Base-by-base conservation (phyloP, 163 green algal genomes). In the Chloromonas sp. region DNA sequence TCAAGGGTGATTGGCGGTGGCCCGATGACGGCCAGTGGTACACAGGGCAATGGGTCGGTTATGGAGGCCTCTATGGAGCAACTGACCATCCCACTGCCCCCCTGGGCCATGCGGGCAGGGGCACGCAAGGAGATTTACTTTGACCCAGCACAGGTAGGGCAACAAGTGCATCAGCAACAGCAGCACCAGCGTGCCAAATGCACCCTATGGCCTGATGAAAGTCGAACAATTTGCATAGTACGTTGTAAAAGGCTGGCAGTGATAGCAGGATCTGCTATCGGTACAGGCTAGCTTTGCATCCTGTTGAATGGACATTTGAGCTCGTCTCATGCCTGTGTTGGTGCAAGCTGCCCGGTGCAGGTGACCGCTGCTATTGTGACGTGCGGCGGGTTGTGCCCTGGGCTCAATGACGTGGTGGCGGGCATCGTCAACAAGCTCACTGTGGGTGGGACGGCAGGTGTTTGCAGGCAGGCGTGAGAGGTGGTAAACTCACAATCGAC, bases 341-440 rank as follows among this genome's bases (percentile, higher is more conserved):
- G 36, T 36, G 36, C 36, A 36, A 36, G 36, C 36, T 36, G 36
- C 36, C 36, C 36, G 36, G 36, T 71, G 2, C 85, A 94, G 83
- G 89, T 92, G 1, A 95, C 94, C 60, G 93, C 92, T 11, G 96
- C 95, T 11, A 96, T 98, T 70, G 94, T 98, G 60, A 98, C 95
- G 0, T 97, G 94, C 84, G 97, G 97, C 1, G 96, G 95, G 60
- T 89, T 99, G 85, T 99, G 96, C 88, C 96, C 96, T 1, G 97
- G 97, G 2, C 91, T 99, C 2, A 99, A 99, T 87, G 96, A 98
- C 82, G 96, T 99, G 15, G 92, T 98, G 1, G 82, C 83, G 83
- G 93, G 94, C 81, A 88, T 97, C 2, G 94, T 97, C 36, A 92
- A 94, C 81, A 98, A 98, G 92, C 89, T 96, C 61, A 90, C 93